phyloP scores from a whole-genome alignment of 768 basidiomycete genomes.

The Pleurotus giganteus region DNA sequence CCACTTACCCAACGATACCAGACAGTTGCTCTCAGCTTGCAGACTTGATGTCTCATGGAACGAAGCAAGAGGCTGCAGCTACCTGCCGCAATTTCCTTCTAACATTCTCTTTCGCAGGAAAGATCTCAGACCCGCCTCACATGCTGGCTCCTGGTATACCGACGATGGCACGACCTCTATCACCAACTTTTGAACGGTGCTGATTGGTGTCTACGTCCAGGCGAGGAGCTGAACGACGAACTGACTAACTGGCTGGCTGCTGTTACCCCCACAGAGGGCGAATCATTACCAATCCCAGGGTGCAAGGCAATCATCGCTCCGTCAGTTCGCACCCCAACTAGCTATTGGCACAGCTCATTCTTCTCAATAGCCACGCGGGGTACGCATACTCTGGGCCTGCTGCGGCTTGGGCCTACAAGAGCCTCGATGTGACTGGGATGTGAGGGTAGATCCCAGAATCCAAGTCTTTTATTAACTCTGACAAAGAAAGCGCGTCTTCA shows the following conservation, averaged over 20 bases:
- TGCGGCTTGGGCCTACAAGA: constrained; percentile 95
- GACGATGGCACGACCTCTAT: constrained; percentile 46
- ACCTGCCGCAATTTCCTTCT: constrained; percentile 46
- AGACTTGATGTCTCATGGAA: not conserved
- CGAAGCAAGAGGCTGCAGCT: not conserved
- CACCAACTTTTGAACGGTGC: constrained; percentile 10
- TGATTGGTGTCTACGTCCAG: constrained; percentile 34
- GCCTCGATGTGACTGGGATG: constrained; percentile 81
- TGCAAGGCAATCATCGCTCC: constrained; percentile 92
- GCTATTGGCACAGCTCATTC: constrained; percentile 3
- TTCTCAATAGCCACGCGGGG: constrained; percentile 78
- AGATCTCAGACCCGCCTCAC: constrained; percentile 62
- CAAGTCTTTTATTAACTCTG: constrained; percentile 5
- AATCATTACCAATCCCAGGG: constrained; percentile 46
- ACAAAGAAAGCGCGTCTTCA: constrained; percentile 83
- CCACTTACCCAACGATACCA: too few relatives aligned
- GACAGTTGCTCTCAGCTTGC: too few relatives aligned
- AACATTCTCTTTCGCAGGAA: constrained; percentile 93
- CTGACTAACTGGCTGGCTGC: constrained; percentile 61
- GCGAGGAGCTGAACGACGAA: constrained; percentile 53
- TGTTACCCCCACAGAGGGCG: constrained; percentile 42
- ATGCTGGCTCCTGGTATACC: constrained; percentile 92
- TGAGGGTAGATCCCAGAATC: constrained; percentile 35
- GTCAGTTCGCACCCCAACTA: constrained; percentile 44
- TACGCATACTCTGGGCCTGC: constrained; percentile 92